Evolutionary conservation across 805 yeast genomes (phyloP).

Genomic region (Candida ascalaphidarum): DNA sequence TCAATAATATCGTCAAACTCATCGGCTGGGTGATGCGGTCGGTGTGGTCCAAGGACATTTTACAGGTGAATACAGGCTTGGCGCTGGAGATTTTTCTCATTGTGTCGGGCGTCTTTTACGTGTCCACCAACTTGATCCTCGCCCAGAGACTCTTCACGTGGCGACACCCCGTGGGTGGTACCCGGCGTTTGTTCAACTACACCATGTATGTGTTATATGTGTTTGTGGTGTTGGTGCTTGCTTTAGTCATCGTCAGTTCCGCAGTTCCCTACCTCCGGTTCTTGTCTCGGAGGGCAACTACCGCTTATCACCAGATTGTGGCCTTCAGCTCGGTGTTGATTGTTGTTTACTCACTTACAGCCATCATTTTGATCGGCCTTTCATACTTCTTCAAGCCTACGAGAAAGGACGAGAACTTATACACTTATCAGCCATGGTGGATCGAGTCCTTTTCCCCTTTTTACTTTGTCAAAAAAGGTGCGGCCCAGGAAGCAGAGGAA

Average conservation of each 20-base stretch:
- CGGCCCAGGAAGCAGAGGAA: constrained; percentile 40
- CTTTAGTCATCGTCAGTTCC: constrained; percentile 8
- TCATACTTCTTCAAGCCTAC: constrained; percentile 54
- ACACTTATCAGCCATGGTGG: constrained; percentile 75
- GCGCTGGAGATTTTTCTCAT: constrained; percentile 9
- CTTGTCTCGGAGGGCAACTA: constrained; percentile 7
- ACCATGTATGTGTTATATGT: constrained; percentile 10
- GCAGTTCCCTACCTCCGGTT: constrained; percentile 9
- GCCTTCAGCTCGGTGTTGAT: constrained; percentile 22
- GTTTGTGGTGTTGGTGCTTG: constrained; percentile 8
- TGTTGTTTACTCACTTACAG: constrained; percentile 42
- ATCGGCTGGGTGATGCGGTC: constrained; percentile 9
- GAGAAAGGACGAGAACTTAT: constrained; percentile 36
- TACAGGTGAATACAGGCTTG: constrained; percentile 8
- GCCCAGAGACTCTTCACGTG: constrained; percentile 17
- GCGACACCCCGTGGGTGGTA: constrained; percentile 18
- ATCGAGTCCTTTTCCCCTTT: constrained; percentile 51
- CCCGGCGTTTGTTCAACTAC: constrained; percentile 11
- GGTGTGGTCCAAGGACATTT: constrained; percentile 9
- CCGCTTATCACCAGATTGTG: constrained; percentile 16
- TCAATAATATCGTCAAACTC: constrained; percentile 7
- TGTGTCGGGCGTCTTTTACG: constrained; percentile 9
- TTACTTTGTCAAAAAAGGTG: constrained; percentile 51
- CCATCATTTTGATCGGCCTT: constrained; percentile 38
- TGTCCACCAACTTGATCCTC: constrained; percentile 11